Evolutionary conservation across 106 monocot genomes (phyloP), one percentile per base, ranked within the genome.

Genomic region (Posidonia australis): DNA sequence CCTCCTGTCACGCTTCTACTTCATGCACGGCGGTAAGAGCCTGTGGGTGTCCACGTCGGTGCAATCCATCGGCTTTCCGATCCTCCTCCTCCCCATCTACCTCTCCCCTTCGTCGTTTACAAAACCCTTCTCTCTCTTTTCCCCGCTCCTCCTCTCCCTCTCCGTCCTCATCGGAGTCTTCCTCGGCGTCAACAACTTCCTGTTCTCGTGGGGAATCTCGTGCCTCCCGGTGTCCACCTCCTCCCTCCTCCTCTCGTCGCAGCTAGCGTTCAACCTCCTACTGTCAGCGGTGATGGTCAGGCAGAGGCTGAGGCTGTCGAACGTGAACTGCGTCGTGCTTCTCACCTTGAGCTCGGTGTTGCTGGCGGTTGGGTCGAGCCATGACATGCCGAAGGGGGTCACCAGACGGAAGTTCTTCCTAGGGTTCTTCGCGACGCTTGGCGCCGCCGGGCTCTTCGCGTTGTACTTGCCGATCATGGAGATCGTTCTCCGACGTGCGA

Each of bases 1-100:
- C 62, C 76, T 88, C 60, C 78, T 88, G 56, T 68, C 84, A 9
- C 72, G 88, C 5, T 84, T 79, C 79, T 88, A 88, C 77, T 88
- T 84, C 72, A 60, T 72, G 12, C 88, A 81, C 9, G 81, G 81
- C 13, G 88, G 88, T 4, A 60, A 61, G 9, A 84, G 74, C 81
- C 51, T 81, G 45, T 88, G 88, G 88, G 51, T 81, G 9, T 58
- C 79, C 30, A 84, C 88, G 10, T 26, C 46, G 54, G 76, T 88
- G 25, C 88, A 88, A 53, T 84, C 81, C 27, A 64, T 72, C 16
- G 88, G 84, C 21, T 88, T 84, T 65, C 88, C 88, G 5, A 47
- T 84, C 36, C 81, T 84, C 46, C 69, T 88, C 45, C 1, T 73
- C 41, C 76, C 72, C 13, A 67, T 84, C 67, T 77, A 19, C 67